These are phyloP conservation scores for Lepidium sativum DNA, from an alignment of 345 rosid species.

Conservation along the genomic window DNA sequence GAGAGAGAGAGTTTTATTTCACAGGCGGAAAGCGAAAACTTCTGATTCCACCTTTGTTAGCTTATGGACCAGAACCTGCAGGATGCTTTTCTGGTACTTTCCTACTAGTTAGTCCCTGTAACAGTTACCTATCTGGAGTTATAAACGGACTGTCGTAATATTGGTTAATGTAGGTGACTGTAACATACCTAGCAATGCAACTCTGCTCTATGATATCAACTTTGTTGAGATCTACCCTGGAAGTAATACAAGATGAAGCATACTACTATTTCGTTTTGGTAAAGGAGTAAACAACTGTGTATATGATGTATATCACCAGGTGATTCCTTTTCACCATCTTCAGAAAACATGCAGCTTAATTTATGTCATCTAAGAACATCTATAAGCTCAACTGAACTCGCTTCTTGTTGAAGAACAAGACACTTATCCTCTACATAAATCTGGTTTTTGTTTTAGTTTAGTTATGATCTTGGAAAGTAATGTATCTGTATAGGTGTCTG, in stretches of 20 bases:
- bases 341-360: not conserved
- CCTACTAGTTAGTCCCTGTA: not conserved
- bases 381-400: not conserved
- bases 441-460: not conserved
- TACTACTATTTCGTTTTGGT: not conserved
- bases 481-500: slow-evolving; percentile 5
- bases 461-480: not conserved
- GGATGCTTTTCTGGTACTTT: slow-evolving; percentile 85
- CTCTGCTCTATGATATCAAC: slow-evolving; percentile 76
- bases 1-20: too few species aligned
- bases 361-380: not conserved
- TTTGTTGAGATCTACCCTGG: slow-evolving; percentile 71
- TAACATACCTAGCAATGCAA: slow-evolving; percentile 92
- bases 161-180: slow-evolving; percentile 63
- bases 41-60: slow-evolving; percentile 77
- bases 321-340: not conserved
- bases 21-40: slow-evolving; percentile 89
- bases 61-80: slow-evolving; percentile 96
- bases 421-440: not conserved
- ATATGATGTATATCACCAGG: slow-evolving; percentile 24
- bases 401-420: slow-evolving; percentile 1
- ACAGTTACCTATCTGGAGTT: not conserved
- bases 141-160: too few species aligned
- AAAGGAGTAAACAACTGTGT: slow-evolving; percentile 8
- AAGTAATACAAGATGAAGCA: slow-evolving; percentile 49